A percentile compares a stretch with the other conserved stretches of the same genome.
Conservation (phyloP, 495 filamentous ascomycete species). For the Neurospora sp. region DNA sequence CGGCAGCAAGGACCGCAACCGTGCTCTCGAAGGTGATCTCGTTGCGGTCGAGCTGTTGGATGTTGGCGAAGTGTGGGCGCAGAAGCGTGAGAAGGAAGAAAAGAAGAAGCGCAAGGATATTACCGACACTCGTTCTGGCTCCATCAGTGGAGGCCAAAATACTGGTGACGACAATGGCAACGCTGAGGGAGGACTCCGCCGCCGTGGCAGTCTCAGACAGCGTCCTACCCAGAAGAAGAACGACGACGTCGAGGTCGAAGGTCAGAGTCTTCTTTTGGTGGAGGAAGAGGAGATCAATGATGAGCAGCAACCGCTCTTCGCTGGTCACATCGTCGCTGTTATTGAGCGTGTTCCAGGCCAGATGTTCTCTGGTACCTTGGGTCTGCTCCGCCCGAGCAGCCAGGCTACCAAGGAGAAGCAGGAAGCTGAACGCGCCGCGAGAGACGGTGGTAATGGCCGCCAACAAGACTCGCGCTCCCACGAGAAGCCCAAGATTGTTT, state of each 20-base stretch:
- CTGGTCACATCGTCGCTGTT: conserved; percentile 93
- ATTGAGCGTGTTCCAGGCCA: conserved; percentile 94
- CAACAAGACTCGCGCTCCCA: conserved; percentile 68
- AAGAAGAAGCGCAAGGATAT: conserved; percentile 99
- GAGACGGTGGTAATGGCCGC: conserved; percentile 70
- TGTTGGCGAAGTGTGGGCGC: conserved; percentile 95
- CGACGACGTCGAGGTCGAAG: conserved; percentile 97
- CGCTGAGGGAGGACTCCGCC: conserved; percentile 73
- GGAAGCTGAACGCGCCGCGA: conserved; percentile 85
- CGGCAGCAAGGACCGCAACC: conserved; percentile 95
- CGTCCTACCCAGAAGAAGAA: conserved; percentile 99
- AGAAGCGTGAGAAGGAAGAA: conserved; percentile 98
- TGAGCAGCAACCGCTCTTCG: conserved; percentile 93
- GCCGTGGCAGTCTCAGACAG: conserved; percentile 89
- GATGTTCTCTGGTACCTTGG: conserved; percentile 97
- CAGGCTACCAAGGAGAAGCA: conserved; percentile 99
- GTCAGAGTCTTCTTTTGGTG: conserved; percentile 89
- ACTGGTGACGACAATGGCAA: conserved; percentile 56
- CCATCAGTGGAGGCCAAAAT: conserved; percentile 55
- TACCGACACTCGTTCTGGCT: conserved; percentile 73
- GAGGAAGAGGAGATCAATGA: conserved; percentile 99
- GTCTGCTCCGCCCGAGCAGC: conserved; percentile 87
- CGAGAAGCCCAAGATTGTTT: conserved; percentile 99
- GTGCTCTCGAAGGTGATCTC: conserved; percentile 88
- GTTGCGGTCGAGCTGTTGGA: conserved; percentile 95